Evolutionary conservation across 2,329 filamentous ascomycete genomes (phyloP).

Genomic region (Botryosphaeria agaves): DNA sequence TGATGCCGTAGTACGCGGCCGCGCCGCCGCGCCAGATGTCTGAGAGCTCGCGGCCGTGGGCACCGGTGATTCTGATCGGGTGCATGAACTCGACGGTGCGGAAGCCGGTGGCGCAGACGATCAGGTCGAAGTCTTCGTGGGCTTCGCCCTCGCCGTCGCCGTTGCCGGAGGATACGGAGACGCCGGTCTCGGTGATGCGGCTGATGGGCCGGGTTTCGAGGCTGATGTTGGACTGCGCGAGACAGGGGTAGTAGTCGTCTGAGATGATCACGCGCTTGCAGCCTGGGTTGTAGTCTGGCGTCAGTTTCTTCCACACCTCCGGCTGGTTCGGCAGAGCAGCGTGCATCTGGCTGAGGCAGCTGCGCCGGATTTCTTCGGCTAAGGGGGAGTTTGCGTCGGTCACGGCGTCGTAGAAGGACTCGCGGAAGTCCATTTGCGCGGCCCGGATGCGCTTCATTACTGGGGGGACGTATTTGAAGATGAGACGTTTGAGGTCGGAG

Average conservation of each 20-base stretch:
- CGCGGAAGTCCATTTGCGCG: slow-evolving; percentile 36
- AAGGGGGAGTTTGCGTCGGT: slow-evolving; percentile 22
- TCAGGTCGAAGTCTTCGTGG: slow-evolving; percentile 31
- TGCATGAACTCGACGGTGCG: slow-evolving; percentile 40
- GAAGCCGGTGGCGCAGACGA: slow-evolving; percentile 43
- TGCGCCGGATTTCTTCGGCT: slow-evolving; percentile 21
- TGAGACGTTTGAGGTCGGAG: slow-evolving; percentile 19
- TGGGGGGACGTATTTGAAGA: slow-evolving; percentile 34
- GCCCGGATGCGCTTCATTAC: slow-evolving; percentile 32
- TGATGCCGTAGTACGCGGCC: slow-evolving; percentile 32
- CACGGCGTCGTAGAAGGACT: slow-evolving; percentile 27
- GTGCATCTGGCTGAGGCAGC: slow-evolving; percentile 23
- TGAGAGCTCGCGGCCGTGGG: slow-evolving; percentile 21
- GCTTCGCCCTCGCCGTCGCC: slow-evolving; percentile 10
- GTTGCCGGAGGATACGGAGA: slow-evolving; percentile 24
- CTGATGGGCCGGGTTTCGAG: slow-evolving; percentile 34
- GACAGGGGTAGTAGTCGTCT: slow-evolving; percentile 38
- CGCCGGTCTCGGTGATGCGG: slow-evolving; percentile 26
- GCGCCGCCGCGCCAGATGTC: slow-evolving; percentile 39
- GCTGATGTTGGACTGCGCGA: slow-evolving; percentile 28
- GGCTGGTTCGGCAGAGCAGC: slow-evolving; percentile 28
- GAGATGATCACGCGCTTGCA: slow-evolving; percentile 37
- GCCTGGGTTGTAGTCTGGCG: slow-evolving; percentile 35
- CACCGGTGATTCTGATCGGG: slow-evolving; percentile 35
- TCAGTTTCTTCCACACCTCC: slow-evolving; percentile 35